Evolutionary conservation across 1,139 yeast genomes (phyloP), one percentile per base, ranked within the genome.

Genomic region (Pichia sp.): DNA sequence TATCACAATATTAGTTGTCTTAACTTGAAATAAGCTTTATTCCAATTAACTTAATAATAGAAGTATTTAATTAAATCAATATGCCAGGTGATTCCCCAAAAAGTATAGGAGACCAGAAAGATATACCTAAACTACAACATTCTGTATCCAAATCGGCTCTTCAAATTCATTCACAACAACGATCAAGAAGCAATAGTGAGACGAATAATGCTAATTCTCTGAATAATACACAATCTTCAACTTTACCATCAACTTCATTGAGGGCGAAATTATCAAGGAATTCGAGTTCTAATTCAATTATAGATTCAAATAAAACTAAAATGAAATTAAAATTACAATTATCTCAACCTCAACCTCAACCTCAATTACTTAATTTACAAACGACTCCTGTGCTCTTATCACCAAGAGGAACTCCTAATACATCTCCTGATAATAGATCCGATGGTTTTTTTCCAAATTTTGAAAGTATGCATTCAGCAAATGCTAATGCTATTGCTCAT

Each of bases 321-420:
- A 35, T 59, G 35, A 57, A 54, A 38, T 32, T 57, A 11, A 48
- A 48, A 16, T 27, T 48, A 3, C 51, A 48, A 20, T 28, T 48
- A 9, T 40, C 48, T 4, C 50, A 41, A 32, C 16, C 30, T 16
- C 35, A 32, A 22, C 3, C 5, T 25, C 11, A 23, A 11, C 32
- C 3, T 32, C 56, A 1, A 40, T 22, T 57, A 10, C 30, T 55
- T 1, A 34, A 31, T 27, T 11, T 40, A 6, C 46, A 41, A 30
- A 42, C 46, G 2, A 54, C 58, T 0, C 60, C 61, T 1, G 57
- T 60, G 7, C 40, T 59, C 10, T 40, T 60, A 22, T 60, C 63
- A 9, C 64, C 64, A 8, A 55, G 54, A 33, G 62, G 61, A 4
- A 58, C 64, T 0, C 63, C 64, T 6, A 34, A 45, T 8, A 47